These are phyloP conservation scores for Saccharomycodes ludwigii DNA, from an alignment of 805 yeast species.

Conservation along the genomic window DNA sequence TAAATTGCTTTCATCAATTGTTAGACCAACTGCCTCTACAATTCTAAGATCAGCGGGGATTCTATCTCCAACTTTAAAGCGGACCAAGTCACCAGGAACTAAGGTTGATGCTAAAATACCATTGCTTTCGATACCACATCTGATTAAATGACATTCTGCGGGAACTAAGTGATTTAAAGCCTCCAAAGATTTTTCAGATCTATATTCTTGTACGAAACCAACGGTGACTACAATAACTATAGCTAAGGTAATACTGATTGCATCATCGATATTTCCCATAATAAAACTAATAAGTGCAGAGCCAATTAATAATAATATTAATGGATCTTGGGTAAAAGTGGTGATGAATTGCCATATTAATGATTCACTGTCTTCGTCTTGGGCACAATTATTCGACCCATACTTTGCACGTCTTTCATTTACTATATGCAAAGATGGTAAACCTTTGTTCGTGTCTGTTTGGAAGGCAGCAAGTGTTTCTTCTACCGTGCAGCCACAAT, in stretches of 20 bases:
- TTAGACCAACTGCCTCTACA: slow-evolving; percentile 61
- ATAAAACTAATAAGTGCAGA: slow-evolving; percentile 78
- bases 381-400: slow-evolving; percentile 69
- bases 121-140: slow-evolving; percentile 69
- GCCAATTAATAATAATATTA: slow-evolving; percentile 77
- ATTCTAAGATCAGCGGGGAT: slow-evolving; percentile 92
- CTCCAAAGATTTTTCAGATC: slow-evolving; percentile 88
- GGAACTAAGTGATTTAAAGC: slow-evolving; percentile 91
- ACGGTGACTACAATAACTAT: slow-evolving; percentile 88
- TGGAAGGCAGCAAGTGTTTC: slow-evolving; percentile 51
- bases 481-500: slow-evolving; percentile 47
- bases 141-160: slow-evolving; percentile 85
- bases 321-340: slow-evolving; percentile 82
- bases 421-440: slow-evolving; percentile 59
- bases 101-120: slow-evolving; percentile 65
- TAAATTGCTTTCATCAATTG: slow-evolving; percentile 85
- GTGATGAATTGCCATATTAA: slow-evolving; percentile 59
- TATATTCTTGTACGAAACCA: slow-evolving; percentile 93
- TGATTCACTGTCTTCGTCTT: slow-evolving; percentile 47
- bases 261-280: slow-evolving; percentile 96
- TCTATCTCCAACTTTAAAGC: slow-evolving; percentile 84
- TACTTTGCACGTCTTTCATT: slow-evolving; percentile 56
- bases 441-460: slow-evolving; percentile 50
- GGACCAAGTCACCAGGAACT: slow-evolving; percentile 94
- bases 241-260: slow-evolving; percentile 86